A percentile compares a stretch with the other conserved stretches of the same genome.
phyloP scores from a whole-genome alignment of 345 rosid genomes.

The Populus pruinosa region DNA sequence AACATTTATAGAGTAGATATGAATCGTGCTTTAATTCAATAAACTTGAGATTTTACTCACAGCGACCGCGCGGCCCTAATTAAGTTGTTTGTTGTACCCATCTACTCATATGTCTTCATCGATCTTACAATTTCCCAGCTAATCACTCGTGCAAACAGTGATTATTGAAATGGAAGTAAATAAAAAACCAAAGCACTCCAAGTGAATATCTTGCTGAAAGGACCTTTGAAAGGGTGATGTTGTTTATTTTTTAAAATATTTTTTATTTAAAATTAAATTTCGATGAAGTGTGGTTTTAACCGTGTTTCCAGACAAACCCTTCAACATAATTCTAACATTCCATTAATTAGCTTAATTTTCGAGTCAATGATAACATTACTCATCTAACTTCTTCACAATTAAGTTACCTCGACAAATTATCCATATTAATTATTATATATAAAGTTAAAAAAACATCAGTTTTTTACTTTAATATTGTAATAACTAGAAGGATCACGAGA shows the following conservation, averaged over 20 bases:
- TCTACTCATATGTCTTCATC: neutral
- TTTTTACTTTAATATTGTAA: too few relatives aligned
- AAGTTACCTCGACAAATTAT: neutral
- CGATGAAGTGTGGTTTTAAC: too few relatives aligned
- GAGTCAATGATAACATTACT: neutral
- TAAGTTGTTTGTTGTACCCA: neutral
- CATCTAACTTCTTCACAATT: neutral
- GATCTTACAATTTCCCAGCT: neutral
- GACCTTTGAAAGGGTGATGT: fast-evolving
- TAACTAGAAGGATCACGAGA: too few relatives aligned
- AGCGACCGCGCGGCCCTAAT: neutral
- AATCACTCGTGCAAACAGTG: neutral
- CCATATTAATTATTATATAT: too few relatives aligned
- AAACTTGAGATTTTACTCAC: too few relatives aligned
- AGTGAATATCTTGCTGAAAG: neutral
- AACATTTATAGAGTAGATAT: too few relatives aligned
- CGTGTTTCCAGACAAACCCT: fast-evolving
- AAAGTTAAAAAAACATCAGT: too few relatives aligned
- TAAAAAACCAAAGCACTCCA: neutral
- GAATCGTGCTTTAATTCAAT: too few relatives aligned
- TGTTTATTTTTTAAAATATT: too few relatives aligned
- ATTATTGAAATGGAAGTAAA: neutral
- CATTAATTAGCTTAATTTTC: neutral
- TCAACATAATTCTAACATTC: neutral
- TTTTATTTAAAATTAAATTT: too few relatives aligned